Percentiles rank a stretch among this genome's conserved stretches.
These are phyloP conservation scores for Backusella tuberculispora DNA, from an alignment of 192 early-diverging fungal species.

Conservation along the genomic window DNA sequence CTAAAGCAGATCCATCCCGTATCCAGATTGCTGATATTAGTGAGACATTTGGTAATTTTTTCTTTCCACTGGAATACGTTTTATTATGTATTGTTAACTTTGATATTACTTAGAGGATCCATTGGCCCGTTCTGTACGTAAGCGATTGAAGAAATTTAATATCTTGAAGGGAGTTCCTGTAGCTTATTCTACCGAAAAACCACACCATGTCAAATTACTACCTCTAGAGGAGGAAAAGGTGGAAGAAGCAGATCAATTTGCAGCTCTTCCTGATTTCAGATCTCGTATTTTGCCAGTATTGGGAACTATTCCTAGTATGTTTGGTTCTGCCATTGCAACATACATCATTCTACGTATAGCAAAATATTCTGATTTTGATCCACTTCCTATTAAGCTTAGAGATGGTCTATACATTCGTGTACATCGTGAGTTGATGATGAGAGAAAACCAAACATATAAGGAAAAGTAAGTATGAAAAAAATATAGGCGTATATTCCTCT, in stretches of 20 bases:
- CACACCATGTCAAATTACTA: slow-evolving; percentile 86
- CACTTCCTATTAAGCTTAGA: slow-evolving; percentile 75
- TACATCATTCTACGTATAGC: slow-evolving; percentile 76
- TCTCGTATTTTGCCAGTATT: slow-evolving; percentile 83
- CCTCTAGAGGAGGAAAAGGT: slow-evolving; percentile 86
- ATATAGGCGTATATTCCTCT: background rate
- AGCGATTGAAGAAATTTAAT: slow-evolving; percentile 69
- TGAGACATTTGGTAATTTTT: slow-evolving; percentile 73
- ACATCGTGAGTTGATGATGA: slow-evolving; percentile 71
- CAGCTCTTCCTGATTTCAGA: slow-evolving; percentile 92
- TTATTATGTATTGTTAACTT: background rate
- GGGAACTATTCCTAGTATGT: slow-evolving; percentile 90
- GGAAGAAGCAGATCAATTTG: slow-evolving; percentile 85
- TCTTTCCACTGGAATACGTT: background rate
- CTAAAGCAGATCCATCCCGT: slow-evolving; percentile 94
- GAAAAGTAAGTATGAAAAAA: slow-evolving; percentile 42
- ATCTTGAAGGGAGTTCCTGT: slow-evolving; percentile 86
- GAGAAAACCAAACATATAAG: slow-evolving; percentile 46
- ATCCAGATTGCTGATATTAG: slow-evolving; percentile 97
- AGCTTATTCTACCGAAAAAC: slow-evolving; percentile 95
- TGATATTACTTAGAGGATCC: slow-evolving; percentile 75
- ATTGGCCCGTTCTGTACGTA: slow-evolving; percentile 84
- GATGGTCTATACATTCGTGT: slow-evolving; percentile 74
- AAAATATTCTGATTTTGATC: slow-evolving; percentile 57
- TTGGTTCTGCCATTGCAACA: slow-evolving; percentile 91